phyloP scores from a whole-genome alignment of 2,329 filamentous ascomycete genomes.

The Ceratocystis albifundus region DNA sequence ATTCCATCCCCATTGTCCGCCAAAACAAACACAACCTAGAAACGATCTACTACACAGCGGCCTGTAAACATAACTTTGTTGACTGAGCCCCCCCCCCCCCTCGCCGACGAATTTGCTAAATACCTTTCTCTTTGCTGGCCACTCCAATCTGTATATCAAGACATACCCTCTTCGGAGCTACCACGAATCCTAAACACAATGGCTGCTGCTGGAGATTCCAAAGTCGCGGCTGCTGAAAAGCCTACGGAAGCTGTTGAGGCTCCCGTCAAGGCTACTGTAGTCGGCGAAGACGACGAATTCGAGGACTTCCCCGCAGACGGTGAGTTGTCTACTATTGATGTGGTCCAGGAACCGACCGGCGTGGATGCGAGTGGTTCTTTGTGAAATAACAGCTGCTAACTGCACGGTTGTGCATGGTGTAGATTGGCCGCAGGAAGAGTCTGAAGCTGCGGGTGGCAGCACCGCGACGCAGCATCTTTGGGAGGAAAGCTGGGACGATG shows the following conservation, averaged over 20 bases:
- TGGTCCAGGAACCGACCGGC: background rate
- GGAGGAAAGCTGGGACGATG: conserved; percentile 99
- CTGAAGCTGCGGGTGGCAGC: conserved; percentile 61
- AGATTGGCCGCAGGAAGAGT: conserved; percentile 93
- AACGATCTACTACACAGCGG: too few species aligned
- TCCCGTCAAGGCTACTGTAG: conserved; percentile 28
- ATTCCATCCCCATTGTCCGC: background rate
- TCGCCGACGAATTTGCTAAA: background rate
- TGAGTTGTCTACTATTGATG: conserved; percentile 33
- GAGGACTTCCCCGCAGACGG: conserved; percentile 97
- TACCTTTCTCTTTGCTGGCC: background rate
- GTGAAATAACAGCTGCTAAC: background rate
- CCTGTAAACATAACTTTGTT: too few species aligned
- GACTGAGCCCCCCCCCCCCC: too few species aligned
- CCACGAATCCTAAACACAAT: background rate
- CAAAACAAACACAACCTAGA: background rate
- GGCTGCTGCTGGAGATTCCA: conserved; percentile 27
- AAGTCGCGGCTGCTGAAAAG: conserved; percentile 27
- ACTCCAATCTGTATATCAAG: background rate
- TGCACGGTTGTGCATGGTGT: conserved; percentile 15
- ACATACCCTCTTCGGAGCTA: background rate
- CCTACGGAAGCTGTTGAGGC: conserved; percentile 28
- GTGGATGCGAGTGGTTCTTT: background rate
- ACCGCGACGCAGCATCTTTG: conserved; percentile 70
- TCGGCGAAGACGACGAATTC: conserved; percentile 98